Conservation (phyloP, 1,284 basidiomycete genomes). For the Caloboletus inedulis region DNA sequence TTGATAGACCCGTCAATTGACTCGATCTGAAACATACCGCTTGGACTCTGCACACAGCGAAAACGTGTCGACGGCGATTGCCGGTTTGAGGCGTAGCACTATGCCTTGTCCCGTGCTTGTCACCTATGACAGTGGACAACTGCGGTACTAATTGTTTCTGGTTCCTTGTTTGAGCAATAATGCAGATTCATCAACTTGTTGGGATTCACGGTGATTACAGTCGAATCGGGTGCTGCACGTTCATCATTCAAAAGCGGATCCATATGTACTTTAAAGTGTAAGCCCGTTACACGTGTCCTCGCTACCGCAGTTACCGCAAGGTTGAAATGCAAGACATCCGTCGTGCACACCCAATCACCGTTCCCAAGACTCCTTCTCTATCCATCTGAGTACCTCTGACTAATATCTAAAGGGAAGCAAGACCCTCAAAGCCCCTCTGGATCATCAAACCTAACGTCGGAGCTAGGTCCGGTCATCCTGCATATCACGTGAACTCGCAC, state of each 20-base stretch:
- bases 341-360: background rate
- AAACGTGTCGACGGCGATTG: slow-evolving; percentile 19
- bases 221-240: slow-evolving; percentile 5
- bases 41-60: background rate
- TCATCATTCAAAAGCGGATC: background rate
- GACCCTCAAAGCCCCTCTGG: background rate
- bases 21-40: slow-evolving; percentile 4
- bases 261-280: background rate
- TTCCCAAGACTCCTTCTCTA: background rate
- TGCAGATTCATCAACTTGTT: background rate
- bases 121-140: background rate
- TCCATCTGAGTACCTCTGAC: background rate
- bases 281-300: background rate
- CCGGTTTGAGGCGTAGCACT: slow-evolving; percentile 6
- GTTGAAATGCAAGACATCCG: background rate
- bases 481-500: background rate
- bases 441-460: background rate
- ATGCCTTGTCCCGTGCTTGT: slow-evolving; percentile 7
- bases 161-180: background rate
- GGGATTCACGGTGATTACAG: slow-evolving; percentile 22
- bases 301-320: background rate
- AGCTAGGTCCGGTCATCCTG: background rate
- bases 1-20: slow-evolving; percentile 3
- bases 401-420: background rate
- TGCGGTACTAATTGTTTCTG: background rate